Base-by-base conservation (phyloP, 1,139 yeast genomes). In the Scheffersomyces segobiensis region DNA sequence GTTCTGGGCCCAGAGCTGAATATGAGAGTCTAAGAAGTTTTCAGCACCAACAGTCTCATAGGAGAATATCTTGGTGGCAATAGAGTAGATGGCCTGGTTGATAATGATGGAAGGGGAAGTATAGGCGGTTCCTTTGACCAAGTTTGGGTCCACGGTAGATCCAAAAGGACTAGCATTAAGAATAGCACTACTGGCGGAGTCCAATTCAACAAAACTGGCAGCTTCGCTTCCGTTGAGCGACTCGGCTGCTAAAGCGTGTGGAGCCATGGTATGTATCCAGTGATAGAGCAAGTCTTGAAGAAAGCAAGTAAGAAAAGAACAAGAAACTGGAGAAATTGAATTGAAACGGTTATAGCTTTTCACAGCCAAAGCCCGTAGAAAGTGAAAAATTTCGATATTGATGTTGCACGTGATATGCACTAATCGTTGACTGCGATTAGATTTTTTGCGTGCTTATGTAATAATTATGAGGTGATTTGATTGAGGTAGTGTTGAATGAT, bases 101-200 rank as follows among this genome's bases (percentile, higher is more conserved):
- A 91, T 83, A 53, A 90, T 76, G 55, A 86, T 80, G 64, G 81
- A 80, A n/a, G 91, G 86, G n/a, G 91, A 83, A 53, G 87, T 79
- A 67, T 87, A 85, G 53, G 75, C 78, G 18, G 84, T 74, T 48
- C 84, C 85, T 56, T 77, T 78, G 55, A 88, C 66, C 51, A 79
- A 73, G 54, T 75, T 71, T 17, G 91, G 89, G 69, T 87, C 90
- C 47, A 82, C 78, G 26, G 87, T 79, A 47, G 82, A 69, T 8
- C 89, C 91, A 68, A 87, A 87, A 10, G 91, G 90, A 61, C 71
- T 75, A 26, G 69, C 63, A 49, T 66, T 66, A 50, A 72, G 32
- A 14, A 56, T n/a, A 18, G 57, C 49, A 17, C 46, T 20, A 48
- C 50, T 46, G 5, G 49, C 47, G 18, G 42, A 8, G 42, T 26